phyloP scores from a whole-genome alignment of 2,329 filamentous ascomycete genomes.

The Alternaria rosae region DNA sequence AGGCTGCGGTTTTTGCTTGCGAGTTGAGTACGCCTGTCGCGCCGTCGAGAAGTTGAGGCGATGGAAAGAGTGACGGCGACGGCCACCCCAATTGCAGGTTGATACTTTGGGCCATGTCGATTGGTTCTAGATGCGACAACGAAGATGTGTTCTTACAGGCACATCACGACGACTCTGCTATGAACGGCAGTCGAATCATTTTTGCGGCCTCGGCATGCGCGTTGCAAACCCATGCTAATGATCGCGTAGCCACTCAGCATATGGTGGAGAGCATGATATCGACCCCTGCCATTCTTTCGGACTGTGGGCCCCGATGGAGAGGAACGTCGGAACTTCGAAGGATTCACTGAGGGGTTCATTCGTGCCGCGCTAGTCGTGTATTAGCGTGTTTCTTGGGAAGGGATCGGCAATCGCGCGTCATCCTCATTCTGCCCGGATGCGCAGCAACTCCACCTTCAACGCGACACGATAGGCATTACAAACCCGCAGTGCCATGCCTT shows the following conservation, averaged over 20 bases:
- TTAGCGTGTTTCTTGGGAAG: not conserved
- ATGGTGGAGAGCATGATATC: not conserved
- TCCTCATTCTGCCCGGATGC: not conserved
- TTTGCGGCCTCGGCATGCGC: not conserved
- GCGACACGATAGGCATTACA: not conserved
- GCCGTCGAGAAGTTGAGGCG: slow-evolving; percentile 64
- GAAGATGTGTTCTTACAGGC: not conserved
- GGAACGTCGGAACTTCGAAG: not conserved
- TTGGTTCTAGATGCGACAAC: not conserved
- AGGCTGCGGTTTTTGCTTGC: slow-evolving; percentile 63
- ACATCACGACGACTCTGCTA: not conserved
- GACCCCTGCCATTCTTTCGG: not conserved
- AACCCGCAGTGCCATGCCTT: not conserved
- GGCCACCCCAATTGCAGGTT: slow-evolving; percentile 75
- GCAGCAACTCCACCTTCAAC: not conserved
- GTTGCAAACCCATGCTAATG: not conserved
- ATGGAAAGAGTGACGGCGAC: slow-evolving; percentile 66
- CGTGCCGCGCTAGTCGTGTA: not conserved
- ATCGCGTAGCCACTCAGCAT: not conserved
- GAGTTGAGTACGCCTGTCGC: slow-evolving; percentile 66
- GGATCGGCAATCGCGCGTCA: slow-evolving; percentile 6
- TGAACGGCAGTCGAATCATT: not conserved
- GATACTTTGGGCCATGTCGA: slow-evolving; percentile 51
- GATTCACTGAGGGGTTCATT: not conserved
- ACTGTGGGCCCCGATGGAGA: not conserved